Base-by-base conservation (phyloP, 768 basidiomycete genomes). In the Lepiota subincarnata region DNA sequence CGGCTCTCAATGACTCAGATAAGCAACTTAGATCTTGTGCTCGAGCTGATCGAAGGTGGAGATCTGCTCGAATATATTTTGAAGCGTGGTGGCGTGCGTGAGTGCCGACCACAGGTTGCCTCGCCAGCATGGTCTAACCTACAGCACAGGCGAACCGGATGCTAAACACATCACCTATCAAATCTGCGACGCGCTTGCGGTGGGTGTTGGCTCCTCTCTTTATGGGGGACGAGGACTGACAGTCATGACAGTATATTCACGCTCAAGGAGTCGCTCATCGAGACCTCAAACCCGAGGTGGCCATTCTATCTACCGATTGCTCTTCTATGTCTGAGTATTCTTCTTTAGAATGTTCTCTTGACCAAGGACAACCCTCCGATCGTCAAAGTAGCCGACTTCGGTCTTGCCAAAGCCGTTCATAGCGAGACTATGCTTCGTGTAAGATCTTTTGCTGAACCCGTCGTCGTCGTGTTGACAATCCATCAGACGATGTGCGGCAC, bases 311-410 rank as follows among this genome's bases (percentile, higher is more conserved):
- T 55, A 13, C 46, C 19, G 38, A 24, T 0, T 38, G 40, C n/a
- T n/a, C 10, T n/a, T 44, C 11, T 20, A 26, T 22, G 34, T 36
- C 37, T 24, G 16, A 14, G 57, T 26, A 28, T 36, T 42, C 1
- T 53, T 24, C 24, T 10, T n/a, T 53, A 90, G 86, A 95, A 96
- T 60, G 83, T 95, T 6, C 78, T 96, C 1, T 68, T 97, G n/a
- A 94, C 92, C 0, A 73, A 64, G 8, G 80, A 84, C 38, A 58
- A 73, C 1, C 89, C 88, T 0, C 88, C 88, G 0, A 68, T 71
- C 1, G 83, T 91, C 60, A 98, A 98, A 64, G 86, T 98, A 13
- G 95, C 96, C 2, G 96, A 98, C 68, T 99, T 97, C 64, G 96
- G 96, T 3, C 80, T 98, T 6, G 95, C 96, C 0, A 99, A 98